phyloP scores from a whole-genome alignment of 306 rosid species.

The Trifolium dubium region DNA sequence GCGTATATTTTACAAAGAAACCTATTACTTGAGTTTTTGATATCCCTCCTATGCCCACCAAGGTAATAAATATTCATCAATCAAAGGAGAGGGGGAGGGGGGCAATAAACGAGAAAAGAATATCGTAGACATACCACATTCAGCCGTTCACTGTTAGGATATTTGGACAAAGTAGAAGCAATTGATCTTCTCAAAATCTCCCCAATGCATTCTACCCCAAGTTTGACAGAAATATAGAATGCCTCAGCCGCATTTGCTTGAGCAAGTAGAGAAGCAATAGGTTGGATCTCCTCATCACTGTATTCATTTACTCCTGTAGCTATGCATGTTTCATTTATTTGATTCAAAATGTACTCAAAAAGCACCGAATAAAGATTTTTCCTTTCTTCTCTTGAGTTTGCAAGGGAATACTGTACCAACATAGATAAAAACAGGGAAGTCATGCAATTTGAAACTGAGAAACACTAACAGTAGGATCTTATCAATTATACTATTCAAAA shows the following conservation, averaged over 20 bases:
- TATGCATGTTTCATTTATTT: constrained; percentile 76
- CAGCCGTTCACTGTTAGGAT: constrained; percentile 84
- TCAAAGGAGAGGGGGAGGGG: not conserved
- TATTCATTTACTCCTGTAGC: constrained; percentile 77
- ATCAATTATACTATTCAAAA: not conserved
- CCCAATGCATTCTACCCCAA: constrained; percentile 95
- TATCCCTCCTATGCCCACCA: constrained; percentile 9
- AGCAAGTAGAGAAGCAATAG: constrained; percentile 83
- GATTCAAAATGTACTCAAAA: constrained; percentile 89
- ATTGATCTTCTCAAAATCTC: constrained; percentile 88
- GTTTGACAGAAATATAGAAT: constrained; percentile 86
- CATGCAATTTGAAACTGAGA: constrained; percentile 24
- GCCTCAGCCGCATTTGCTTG: constrained; percentile 93
- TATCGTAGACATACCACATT: constrained; percentile 62
- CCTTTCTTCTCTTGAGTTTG: constrained; percentile 89
- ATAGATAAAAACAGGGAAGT: constrained; percentile 26
- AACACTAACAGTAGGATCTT: constrained; percentile 15
- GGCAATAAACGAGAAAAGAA: constrained; percentile 20
- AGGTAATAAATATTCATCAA: constrained; percentile 16
- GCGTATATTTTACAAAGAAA: constrained; percentile 17
- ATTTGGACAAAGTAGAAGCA: constrained; percentile 71
- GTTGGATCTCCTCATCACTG: constrained; percentile 88
- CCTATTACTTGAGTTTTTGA: constrained; percentile 13
- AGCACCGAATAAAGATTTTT: constrained; percentile 84
- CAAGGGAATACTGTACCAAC: constrained; percentile 82